Evolutionary conservation across 2,329 filamentous ascomycete genomes (phyloP).

Genomic region (Exophiala sp.): DNA sequence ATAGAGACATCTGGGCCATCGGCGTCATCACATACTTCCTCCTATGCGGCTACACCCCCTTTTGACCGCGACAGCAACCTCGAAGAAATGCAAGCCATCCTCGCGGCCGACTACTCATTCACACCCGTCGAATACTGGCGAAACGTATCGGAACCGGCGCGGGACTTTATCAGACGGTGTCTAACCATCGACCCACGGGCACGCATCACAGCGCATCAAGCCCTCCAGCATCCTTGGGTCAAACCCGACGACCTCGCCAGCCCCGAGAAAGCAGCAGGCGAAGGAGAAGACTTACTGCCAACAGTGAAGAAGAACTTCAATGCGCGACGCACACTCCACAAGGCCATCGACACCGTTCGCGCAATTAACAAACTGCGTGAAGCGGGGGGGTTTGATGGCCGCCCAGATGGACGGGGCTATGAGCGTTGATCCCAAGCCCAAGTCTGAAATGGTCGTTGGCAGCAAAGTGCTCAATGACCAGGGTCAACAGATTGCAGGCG

Average conservation of each 20-base stretch:
- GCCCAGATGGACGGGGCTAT: conserved; percentile 57
- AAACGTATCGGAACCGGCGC: conserved; percentile 75
- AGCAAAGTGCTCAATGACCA: conserved; percentile 39
- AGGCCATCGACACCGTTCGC: conserved; percentile 61
- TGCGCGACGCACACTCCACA: conserved; percentile 58
- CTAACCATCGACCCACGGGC: conserved; percentile 81
- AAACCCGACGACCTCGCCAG: conserved; percentile 47
- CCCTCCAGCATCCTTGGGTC: conserved; percentile 60
- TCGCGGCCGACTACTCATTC: conserved; percentile 93
- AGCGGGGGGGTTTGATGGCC: conserved; percentile 47
- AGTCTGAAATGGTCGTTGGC: conserved; percentile 42
- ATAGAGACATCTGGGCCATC: conserved; percentile 87
- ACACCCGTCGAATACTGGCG: conserved; percentile 95
- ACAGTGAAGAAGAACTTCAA: conserved; percentile 68
- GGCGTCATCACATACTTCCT: conserved; percentile 99
- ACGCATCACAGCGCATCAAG: conserved; percentile 85
- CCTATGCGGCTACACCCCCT: conserved; percentile 94
- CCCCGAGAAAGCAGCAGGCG: conserved; percentile 32
- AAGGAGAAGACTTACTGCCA: conserved; percentile 53
- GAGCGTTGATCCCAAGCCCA: conserved; percentile 52
- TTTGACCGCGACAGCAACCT: conserved; percentile 95
- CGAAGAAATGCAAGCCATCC: conserved; percentile 98
- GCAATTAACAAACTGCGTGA: conserved; percentile 63
- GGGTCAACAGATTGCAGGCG: conserved; percentile 26
- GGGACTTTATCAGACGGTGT: conserved; percentile 88